Evolutionary conservation across 495 filamentous ascomycete genomes (phyloP).

Genomic region (Podospora pseudoanserina): DNA sequence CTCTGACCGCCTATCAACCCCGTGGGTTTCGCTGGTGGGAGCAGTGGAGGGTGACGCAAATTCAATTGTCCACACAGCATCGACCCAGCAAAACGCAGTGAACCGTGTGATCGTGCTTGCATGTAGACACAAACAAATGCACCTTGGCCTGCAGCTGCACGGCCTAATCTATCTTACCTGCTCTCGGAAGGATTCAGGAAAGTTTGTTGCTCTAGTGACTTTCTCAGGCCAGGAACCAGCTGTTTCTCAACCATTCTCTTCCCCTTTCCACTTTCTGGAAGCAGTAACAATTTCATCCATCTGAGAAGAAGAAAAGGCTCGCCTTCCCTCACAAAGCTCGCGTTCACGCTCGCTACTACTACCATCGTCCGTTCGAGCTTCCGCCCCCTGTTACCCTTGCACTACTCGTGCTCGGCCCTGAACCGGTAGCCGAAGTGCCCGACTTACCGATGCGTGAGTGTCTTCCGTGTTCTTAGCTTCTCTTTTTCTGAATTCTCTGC

Average conservation of each 20-base stretch:
- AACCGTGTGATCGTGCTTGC: neutral
- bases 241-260: neutral
- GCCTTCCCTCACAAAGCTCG: neutral
- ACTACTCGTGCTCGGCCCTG: neutral
- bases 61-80: neutral
- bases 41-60: too few species aligned
- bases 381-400: neutral
- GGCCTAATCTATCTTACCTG: neutral
- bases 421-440: too few species aligned
- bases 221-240: neutral
- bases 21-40: too few species aligned
- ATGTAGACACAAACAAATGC: neutral
- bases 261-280: neutral
- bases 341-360: neutral
- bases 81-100: neutral
- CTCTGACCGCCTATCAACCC: too few species aligned
- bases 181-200: neutral
- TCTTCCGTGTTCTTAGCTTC: neutral
- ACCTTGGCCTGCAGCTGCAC: neutral
- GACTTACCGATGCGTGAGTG: neutral
- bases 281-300: neutral
- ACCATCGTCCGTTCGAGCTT: neutral
- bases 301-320: neutral
- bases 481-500: neutral
- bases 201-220: neutral